Conservation (phyloP, 192 early-diverging fungal genomes). For the Helicostylum pulchrum region DNA sequence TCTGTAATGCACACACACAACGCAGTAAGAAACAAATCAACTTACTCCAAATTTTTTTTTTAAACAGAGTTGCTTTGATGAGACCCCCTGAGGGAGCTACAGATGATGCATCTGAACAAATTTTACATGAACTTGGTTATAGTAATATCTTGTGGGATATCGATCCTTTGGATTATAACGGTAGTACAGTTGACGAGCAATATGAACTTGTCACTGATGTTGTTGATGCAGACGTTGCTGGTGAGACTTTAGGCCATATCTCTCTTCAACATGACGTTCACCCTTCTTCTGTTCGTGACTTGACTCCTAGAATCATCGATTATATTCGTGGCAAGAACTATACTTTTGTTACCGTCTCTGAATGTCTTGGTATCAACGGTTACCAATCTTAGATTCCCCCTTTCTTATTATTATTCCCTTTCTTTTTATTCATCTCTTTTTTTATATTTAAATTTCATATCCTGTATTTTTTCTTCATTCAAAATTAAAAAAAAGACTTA, state of each 20-base stretch:
- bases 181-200: too few relatives aligned
- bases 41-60: slow-evolving; percentile 5
- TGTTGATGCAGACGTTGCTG: neutral
- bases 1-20: too few relatives aligned
- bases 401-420: slow-evolving; percentile 3
- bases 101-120: slow-evolving; percentile 20
- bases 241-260: slow-evolving; percentile 5
- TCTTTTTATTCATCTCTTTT: neutral
- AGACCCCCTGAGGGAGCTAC: slow-evolving; percentile 49
- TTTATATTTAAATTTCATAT: neutral
- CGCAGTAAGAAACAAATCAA: too few relatives aligned
- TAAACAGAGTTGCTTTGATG: slow-evolving; percentile 31
- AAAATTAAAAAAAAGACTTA: too few relatives aligned
- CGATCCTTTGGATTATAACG: slow-evolving; percentile 33
- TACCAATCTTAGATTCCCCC: neutral
- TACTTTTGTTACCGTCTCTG: slow-evolving; percentile 43
- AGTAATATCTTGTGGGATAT: slow-evolving; percentile 41
- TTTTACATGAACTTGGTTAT: slow-evolving; percentile 37
- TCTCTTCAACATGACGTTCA: slow-evolving; percentile 17
- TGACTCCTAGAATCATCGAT: slow-evolving; percentile 39
- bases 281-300: slow-evolving; percentile 28
- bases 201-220: neutral
- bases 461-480: too few relatives aligned
- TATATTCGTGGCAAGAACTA: slow-evolving; percentile 29
- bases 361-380: slow-evolving; percentile 32